A percentile compares a stretch with the other conserved stretches of the same genome.
These are phyloP conservation scores for Syncephalastrum racemosum DNA, from an alignment of 371 early-diverging fungal genomes.

Conservation along the genomic window DNA sequence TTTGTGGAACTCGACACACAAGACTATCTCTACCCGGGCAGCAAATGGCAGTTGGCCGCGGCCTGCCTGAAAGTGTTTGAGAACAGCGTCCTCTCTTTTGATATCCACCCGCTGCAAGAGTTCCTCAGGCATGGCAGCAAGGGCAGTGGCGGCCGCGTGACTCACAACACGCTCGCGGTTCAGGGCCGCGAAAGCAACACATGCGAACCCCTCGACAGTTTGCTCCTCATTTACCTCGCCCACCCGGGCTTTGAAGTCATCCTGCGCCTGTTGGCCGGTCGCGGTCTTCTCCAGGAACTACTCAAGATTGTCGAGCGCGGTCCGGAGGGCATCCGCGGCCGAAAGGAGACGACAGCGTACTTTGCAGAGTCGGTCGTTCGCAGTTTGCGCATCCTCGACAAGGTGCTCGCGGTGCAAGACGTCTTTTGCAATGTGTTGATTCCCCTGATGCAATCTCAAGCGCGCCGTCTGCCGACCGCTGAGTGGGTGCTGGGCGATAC, in stretches of 20 bases:
- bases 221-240: slow-evolving; percentile 25
- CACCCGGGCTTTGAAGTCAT: slow-evolving; percentile 91
- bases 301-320: slow-evolving; percentile 66
- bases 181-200: slow-evolving; percentile 15
- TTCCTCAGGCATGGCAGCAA: background rate
- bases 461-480: slow-evolving; percentile 26
- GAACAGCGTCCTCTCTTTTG: slow-evolving; percentile 75
- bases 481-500: slow-evolving; percentile 29
- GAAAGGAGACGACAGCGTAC: slow-evolving; percentile 19
- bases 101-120: slow-evolving; percentile 40
- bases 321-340: slow-evolving; percentile 53
- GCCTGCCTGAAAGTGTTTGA: slow-evolving; percentile 77
- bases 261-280: slow-evolving; percentile 75
- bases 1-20: slow-evolving; percentile 71
- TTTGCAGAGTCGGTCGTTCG: slow-evolving; percentile 44
- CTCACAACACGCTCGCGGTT: slow-evolving; percentile 11
- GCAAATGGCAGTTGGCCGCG: slow-evolving; percentile 79
- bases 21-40: slow-evolving; percentile 64
- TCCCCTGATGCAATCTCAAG: slow-evolving; percentile 46
- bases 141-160: slow-evolving; percentile 1
- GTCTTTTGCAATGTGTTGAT: slow-evolving; percentile 69
- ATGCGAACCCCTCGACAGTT: slow-evolving; percentile 3
- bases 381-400: slow-evolving; percentile 66
- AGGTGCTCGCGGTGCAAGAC: slow-evolving; percentile 66
- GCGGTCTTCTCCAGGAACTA: slow-evolving; percentile 65